A percentile compares a stretch with the other conserved stretches of the same genome.
These are phyloP conservation scores for Colletotrichum viniferum DNA, from an alignment of 2,329 filamentous ascomycete species.

Conservation along the genomic window DNA sequence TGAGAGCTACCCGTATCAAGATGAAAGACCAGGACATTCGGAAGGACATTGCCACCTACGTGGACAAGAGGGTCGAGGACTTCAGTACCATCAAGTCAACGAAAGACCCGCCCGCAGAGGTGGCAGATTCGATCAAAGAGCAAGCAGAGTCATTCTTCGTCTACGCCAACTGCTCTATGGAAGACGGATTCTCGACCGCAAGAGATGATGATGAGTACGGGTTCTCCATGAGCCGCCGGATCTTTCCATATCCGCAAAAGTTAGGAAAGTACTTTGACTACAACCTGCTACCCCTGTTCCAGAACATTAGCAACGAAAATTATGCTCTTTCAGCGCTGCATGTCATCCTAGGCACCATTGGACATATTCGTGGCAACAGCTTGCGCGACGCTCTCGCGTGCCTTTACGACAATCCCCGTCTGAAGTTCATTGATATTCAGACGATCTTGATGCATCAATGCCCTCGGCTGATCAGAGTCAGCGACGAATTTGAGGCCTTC, in stretches of 20 bases:
- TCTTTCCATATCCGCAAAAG: conserved; percentile 7
- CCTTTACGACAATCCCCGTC: not conserved
- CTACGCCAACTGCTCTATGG: conserved; percentile 19
- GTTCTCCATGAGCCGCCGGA: not conserved
- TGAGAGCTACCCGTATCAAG: not conserved
- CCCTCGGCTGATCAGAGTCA: conserved; percentile 13
- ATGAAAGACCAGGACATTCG: conserved; percentile 18
- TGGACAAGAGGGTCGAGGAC: conserved; percentile 17
- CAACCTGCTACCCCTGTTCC: conserved; percentile 23
- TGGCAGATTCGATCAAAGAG: conserved; percentile 5
- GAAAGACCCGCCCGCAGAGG: not conserved
- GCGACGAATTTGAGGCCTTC: not conserved
- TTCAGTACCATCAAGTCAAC: not conserved
- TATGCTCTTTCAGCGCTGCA: not conserved
- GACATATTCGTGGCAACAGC: not conserved
- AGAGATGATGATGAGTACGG: not conserved
- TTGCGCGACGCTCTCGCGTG: conserved; percentile 6
- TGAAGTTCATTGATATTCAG: not conserved
- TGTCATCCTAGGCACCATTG: not conserved
- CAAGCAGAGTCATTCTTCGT: conserved; percentile 19
- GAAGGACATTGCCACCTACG: conserved; percentile 7
- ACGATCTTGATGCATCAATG: conserved; percentile 9
- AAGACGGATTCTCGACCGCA: conserved; percentile 3
- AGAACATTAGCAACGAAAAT: conserved; percentile 15
- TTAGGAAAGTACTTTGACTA: conserved; percentile 19